Base-by-base conservation (phyloP, 176 grass and related monocot species). In the Rhynchospora tenuis region DNA sequence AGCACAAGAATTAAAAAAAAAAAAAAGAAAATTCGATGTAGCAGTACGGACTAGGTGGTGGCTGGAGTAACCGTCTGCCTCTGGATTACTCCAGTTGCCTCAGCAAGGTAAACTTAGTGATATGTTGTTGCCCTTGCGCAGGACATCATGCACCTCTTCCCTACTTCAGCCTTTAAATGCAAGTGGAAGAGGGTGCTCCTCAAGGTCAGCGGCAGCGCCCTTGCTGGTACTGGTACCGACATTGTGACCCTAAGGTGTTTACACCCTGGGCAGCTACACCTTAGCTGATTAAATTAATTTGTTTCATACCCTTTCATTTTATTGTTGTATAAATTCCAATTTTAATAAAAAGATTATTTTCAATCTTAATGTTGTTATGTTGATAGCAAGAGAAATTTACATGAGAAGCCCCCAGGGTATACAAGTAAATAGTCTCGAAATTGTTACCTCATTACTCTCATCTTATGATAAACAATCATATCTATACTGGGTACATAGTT, bases 181-280 rank as follows among this genome's bases (percentile, higher is more conserved):
- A 83, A 94, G 58, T 99, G 96, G 96, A 99, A 93, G 81, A 90
- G 93, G 45, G 93, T 99, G 12, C 87, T 99, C 80, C 85, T 99
- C 57, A 99, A 93, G 87, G 90, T 99, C 80, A 90, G 93, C 50
- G 91, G 93, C 8, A 84, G 84, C 63, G 88, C 83, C 9, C 83
- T 95, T 80, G 59, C 84, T 71, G 96, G 93, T 69, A 16, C 84
- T 62, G 61, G 80, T 64, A 64, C 91, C 51, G 86, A 99, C 73
- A 98, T 94, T 88, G 93, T 95, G 96, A 99, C 55, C 93, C 93
- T 3, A 99, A 99, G 95, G 95, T 98, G 17, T 61, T 33, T 24
- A 79, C 72, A 76, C 43, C 86, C 8, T 13, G 38, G 17, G 43
- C 22, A 52, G 31, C 26, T 51, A 22, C 58, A 47, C 14, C 2